phyloP scores from a whole-genome alignment of 768 basidiomycete genomes.

The Naganishia kalamii region DNA sequence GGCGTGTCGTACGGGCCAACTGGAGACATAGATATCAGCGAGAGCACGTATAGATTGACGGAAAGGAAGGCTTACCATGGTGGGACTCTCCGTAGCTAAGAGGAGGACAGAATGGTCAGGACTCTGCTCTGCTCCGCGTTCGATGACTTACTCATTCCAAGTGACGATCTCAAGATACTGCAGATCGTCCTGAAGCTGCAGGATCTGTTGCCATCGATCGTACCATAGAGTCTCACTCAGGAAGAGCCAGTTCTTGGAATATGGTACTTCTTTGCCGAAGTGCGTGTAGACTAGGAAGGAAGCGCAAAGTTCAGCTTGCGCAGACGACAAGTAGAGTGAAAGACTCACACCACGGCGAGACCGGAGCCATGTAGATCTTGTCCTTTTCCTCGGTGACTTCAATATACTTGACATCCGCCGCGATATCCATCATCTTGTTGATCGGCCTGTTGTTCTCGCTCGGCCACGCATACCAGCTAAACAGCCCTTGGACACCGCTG shows the following conservation, averaged over 20 bases:
- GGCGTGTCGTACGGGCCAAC: conserved; percentile 38
- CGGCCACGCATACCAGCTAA: conserved; percentile 45
- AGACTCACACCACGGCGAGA: conserved; percentile 34
- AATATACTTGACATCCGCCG: conserved; percentile 33
- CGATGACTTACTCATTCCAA: conserved; percentile 22
- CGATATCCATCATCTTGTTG: conserved; percentile 28
- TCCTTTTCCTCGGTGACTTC: conserved; percentile 12
- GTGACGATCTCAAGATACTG: conserved; percentile 37
- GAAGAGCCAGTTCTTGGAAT: conserved; percentile 46
- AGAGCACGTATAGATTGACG: neutral
- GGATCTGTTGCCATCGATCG: conserved; percentile 42
- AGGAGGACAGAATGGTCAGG: neutral
- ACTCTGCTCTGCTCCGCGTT: too few species aligned
- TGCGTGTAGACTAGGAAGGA: conserved; percentile 38
- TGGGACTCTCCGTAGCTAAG: conserved; percentile 37
- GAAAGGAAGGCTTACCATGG: conserved; percentile 23
- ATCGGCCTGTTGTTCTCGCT: conserved; percentile 39
- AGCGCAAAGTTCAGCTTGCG: neutral
- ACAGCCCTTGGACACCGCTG: conserved; percentile 33
- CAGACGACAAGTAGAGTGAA: neutral
- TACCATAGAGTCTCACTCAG: conserved; percentile 42
- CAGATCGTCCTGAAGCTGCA: conserved; percentile 30
- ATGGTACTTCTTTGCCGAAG: conserved; percentile 40
- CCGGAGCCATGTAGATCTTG: conserved; percentile 40
- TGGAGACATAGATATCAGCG: neutral